A percentile compares a stretch with the other conserved stretches of the same genome.
Evolutionary conservation across 495 filamentous ascomycete genomes (phyloP).

Genomic region (Clavariopsis aquatica): DNA sequence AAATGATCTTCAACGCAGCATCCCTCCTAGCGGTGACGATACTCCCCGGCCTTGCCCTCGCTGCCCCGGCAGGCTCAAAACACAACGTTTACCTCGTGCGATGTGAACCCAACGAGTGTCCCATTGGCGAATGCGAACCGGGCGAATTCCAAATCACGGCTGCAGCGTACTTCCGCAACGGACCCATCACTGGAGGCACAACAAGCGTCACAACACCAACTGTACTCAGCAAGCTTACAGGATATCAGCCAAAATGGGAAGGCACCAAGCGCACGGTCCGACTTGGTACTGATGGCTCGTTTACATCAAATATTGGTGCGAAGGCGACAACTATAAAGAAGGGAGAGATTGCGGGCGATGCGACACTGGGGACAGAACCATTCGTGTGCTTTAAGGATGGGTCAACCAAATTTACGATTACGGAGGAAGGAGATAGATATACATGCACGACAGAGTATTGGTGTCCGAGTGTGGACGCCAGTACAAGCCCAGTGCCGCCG

Average conservation of each 20-base stretch:
- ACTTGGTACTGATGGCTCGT: conserved; percentile 15
- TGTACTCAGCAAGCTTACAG: conserved; percentile 3
- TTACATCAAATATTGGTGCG: conserved; percentile 8
- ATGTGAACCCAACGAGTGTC: conserved; percentile 24
- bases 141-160: conserved; percentile 24
- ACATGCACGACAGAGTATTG: conserved; percentile 28
- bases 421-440: conserved; percentile 17
- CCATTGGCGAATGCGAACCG: conserved; percentile 22
- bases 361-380: conserved; percentile 11
- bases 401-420: conserved; percentile 22
- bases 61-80: conserved; percentile 26
- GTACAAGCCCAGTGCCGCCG: neutral
- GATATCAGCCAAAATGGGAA: conserved; percentile 8
- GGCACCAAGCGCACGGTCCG: conserved; percentile 10
- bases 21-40: conserved; percentile 7
- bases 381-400: conserved; percentile 32
- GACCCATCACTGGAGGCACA: neutral
- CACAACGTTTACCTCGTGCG: conserved; percentile 27
- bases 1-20: conserved; percentile 5
- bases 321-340: neutral
- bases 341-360: conserved; percentile 19
- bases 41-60: neutral
- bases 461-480: conserved; percentile 16
- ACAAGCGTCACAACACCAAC: neutral
- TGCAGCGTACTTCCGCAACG: conserved; percentile 22